Evolutionary conservation across 2,329 filamentous ascomycete genomes (phyloP), one percentile per base, ranked within the genome.

Genomic region (Aspergillus intermedius): DNA sequence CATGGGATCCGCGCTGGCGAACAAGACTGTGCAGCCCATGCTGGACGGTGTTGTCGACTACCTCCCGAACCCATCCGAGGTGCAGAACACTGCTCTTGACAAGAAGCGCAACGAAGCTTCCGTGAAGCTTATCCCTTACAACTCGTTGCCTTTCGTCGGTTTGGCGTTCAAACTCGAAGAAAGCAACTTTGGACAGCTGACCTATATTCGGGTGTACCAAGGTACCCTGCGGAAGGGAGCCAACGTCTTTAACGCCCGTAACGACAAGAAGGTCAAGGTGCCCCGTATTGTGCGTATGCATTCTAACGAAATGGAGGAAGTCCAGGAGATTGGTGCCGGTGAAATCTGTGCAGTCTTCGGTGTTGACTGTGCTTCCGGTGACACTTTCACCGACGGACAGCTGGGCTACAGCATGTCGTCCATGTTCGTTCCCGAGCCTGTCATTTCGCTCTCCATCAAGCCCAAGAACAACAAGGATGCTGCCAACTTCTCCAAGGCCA

Each of bases 311-410:
- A 95, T 98, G 91, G 93, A 98, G 70, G 93, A 98, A 65, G 89
- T 96, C 25, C 77, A 74, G 48, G 91, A 96, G 69, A 86, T 98
- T 54, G 89, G 91, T 46, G 91, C 93, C 47, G 93, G 93, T 71
- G 93, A 98, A 71, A 98, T 98, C 56, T 98, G 93, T 67, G 93
- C 93, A 52, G 93, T 98, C 50, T 98, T 98, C 65, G 93, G 93
- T 64, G 88, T 98, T 47, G 93, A 98, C 62, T 98, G 93, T 69
- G 91, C 93, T 32, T 97, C 91, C 40, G 93, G 93, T 61, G 93
- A 98, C 70, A 97, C 91, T 40, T 98, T 98, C 74, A 97, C 93
- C 15, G 93, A 98, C 64, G 93, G 91, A 54, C 81, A 83, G 59
- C 77, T 97, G 34, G 89, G 88, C 42, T 98, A 96, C 76, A 88